Evolutionary conservation across 495 filamentous ascomycete species (phyloP).

Genomic region (Penicillium flavigenum): DNA sequence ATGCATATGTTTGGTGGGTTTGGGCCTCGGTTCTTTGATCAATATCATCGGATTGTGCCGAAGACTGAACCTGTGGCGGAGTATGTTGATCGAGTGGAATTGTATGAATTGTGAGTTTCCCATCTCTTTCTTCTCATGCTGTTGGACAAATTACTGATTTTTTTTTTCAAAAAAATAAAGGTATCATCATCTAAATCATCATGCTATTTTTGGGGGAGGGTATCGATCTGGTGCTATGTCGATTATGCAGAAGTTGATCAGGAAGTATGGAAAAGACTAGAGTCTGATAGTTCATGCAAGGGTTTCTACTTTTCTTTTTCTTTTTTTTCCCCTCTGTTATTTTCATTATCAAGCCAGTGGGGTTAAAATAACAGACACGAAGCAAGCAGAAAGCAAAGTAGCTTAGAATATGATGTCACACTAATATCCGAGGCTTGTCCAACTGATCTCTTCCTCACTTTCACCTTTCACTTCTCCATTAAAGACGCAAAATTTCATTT

Average conservation of each 20-base stretch:
- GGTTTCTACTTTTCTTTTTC: neutral
- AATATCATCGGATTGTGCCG: slow-evolving; percentile 71
- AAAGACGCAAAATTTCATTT: neutral
- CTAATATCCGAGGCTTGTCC: neutral
- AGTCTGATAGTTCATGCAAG: neutral
- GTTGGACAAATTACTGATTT: slow-evolving; percentile 1
- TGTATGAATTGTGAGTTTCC: slow-evolving; percentile 77
- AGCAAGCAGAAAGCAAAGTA: too few species aligned
- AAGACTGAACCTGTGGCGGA: slow-evolving; percentile 82
- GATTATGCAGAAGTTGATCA: slow-evolving; percentile 69
- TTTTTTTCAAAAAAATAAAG: too few species aligned
- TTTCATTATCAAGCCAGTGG: neutral
- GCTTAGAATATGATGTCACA: neutral
- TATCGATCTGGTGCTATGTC: slow-evolving; percentile 71
- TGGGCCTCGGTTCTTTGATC: slow-evolving; percentile 64
- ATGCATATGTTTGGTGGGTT: slow-evolving; percentile 98
- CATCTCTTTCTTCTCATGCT: neutral
- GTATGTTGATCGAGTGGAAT: slow-evolving; percentile 73
- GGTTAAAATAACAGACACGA: neutral
- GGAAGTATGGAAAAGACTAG: slow-evolving; percentile 57
- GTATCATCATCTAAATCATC: slow-evolving; percentile 89
- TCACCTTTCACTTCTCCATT: neutral
- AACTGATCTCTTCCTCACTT: neutral
- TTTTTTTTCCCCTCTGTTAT: neutral
- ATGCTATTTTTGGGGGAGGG: slow-evolving; percentile 77